Conservation (phyloP, 345 rosid species). For the Hibiscus tridactylites region DNA sequence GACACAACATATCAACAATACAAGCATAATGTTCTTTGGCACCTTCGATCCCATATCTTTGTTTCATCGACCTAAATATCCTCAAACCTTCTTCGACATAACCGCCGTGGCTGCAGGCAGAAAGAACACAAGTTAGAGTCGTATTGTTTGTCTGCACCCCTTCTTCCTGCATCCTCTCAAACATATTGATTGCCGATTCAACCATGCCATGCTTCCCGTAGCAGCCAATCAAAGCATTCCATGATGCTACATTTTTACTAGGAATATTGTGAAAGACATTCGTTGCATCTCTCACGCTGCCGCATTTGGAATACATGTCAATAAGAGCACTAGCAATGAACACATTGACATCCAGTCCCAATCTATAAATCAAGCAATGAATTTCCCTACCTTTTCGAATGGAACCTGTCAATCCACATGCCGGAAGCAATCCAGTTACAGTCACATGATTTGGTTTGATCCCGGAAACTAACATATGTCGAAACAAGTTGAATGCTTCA, state of each 20-base stretch:
- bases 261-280: constrained; percentile 24
- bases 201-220: constrained; percentile 48
- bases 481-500: constrained; percentile 32
- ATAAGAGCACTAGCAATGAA: constrained; percentile 44
- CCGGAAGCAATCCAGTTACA: constrained; percentile 42
- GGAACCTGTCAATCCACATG: constrained; percentile 34
- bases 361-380: constrained; percentile 38
- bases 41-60: constrained; percentile 16
- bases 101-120: constrained; percentile 50
- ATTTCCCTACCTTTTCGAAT: constrained; percentile 32
- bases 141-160: constrained; percentile 21
- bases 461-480: constrained; percentile 25
- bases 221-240: constrained; percentile 53
- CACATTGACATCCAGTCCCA: constrained; percentile 27
- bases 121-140: constrained; percentile 36
- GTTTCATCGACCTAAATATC: constrained; percentile 35
- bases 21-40: constrained; percentile 44
- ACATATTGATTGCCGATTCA: constrained; percentile 25
- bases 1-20: constrained; percentile 50
- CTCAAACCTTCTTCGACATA: constrained; percentile 34
- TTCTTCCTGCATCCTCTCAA: constrained; percentile 37
- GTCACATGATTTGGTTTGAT: constrained; percentile 34
- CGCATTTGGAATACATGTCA: constrained; percentile 64
- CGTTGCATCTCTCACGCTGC: constrained; percentile 29
- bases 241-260: constrained; percentile 29